Evolutionary conservation across 1,284 basidiomycete species (phyloP).

Genomic region (Phlebopus sp.): DNA sequence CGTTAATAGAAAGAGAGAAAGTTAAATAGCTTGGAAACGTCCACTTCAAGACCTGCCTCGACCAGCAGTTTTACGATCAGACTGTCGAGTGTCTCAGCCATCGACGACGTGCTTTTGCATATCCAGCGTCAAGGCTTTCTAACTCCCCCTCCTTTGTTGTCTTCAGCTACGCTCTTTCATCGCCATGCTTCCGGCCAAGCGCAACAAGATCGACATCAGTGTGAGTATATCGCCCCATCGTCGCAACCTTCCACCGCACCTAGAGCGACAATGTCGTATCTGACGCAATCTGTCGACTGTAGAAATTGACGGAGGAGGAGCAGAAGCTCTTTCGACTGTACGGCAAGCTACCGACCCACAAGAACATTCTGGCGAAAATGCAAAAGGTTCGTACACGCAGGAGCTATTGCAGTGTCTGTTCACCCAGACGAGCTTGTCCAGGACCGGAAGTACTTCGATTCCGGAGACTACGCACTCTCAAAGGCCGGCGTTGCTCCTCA

Average conservation of each 20-base stretch:
- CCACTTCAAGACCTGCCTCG: slow-evolving; percentile 1
- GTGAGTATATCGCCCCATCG: slow-evolving; percentile 46
- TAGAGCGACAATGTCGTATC: background rate
- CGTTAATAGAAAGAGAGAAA: slow-evolving; percentile 5
- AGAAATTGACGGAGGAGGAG: slow-evolving; percentile 90
- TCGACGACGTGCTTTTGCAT: slow-evolving; percentile 6
- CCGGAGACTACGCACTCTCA: slow-evolving; percentile 94
- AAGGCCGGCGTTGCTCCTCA: slow-evolving; percentile 91
- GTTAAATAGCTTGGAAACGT: slow-evolving; percentile 10
- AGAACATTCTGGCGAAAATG: slow-evolving; percentile 92
- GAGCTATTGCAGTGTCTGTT: no score
- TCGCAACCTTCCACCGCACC: slow-evolving; percentile 7
- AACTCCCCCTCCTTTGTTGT: slow-evolving; percentile 30
- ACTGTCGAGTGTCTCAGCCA: slow-evolving; percentile 1
- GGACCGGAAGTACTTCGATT: slow-evolving; percentile 98
- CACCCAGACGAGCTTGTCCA: slow-evolving; percentile 29
- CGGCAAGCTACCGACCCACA: slow-evolving; percentile 90
- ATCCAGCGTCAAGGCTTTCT: slow-evolving; percentile 15
- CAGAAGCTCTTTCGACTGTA: slow-evolving; percentile 93
- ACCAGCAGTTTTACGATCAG: slow-evolving; percentile 4
- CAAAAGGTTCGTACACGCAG: slow-evolving; percentile 65
- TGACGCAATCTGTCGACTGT: slow-evolving; percentile 8
- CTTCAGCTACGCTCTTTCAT: slow-evolving; percentile 20
- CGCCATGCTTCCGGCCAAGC: slow-evolving; percentile 77
- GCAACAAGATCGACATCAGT: slow-evolving; percentile 90